Base-by-base conservation (phyloP, 768 basidiomycete genomes). In the Suillus lakei region DNA sequence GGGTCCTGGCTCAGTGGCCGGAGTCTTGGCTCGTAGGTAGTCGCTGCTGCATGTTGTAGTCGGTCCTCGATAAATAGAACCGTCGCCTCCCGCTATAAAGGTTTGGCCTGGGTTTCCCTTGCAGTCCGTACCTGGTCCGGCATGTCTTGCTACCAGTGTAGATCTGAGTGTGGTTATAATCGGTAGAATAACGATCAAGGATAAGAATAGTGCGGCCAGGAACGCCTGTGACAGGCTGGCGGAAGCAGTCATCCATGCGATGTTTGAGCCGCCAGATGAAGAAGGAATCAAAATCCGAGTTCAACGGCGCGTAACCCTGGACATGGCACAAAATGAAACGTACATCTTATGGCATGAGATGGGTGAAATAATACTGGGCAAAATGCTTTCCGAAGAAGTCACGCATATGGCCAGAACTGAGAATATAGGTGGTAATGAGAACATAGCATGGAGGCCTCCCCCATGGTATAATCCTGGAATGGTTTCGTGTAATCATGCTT, bases 261-360 rank as follows among this genome's bases (percentile, higher is more conserved):
- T 85, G 83, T 77, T 99, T 99, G 69, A 99, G 86, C 3, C 96
- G 91, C 59, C 97, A 94, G 66, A 96, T 98, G 83, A 98, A 99
- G 82, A 99, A 99, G 8, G 98, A 99, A 78, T 99, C 98, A 70
- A n/a, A n/a, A n/a, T n/a, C n/a, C n/a, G n/a, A n/a, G n/a, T n/a
- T n/a, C n/a, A n/a, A n/a, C n/a, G n/a, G 93, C 3, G 96, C 97
- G 73, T 97, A 96, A 64, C 96, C 97, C 95, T 98, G 76, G 51
- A 18, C 60, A 15, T 26, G 0, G 43, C 21, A 13, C 36, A 60
- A 71, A 18, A 72, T 62, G 56, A 48, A 64, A 84, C 95, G 79
- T 74, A 97, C 96, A 71, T 95, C 83, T 68, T 85, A 82, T 55
- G 95, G 91, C 80, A 94, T 88, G 63, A 99, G 81, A 78, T 98